phyloP scores from a whole-genome alignment of 2,329 filamentous ascomycete species.

The Metarhizium sp. region DNA sequence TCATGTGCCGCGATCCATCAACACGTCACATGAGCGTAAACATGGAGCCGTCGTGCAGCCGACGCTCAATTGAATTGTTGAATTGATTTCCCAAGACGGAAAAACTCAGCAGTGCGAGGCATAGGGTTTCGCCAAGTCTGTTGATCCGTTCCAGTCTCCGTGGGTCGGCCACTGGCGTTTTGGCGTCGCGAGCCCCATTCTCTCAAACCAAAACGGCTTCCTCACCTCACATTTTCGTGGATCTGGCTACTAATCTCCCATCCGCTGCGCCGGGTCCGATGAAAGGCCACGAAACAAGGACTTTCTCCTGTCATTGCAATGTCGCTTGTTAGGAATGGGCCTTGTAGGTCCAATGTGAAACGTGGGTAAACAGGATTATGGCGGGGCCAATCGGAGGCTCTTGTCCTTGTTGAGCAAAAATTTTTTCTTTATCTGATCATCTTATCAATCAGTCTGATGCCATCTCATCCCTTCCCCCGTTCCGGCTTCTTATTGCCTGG shows the following conservation, averaged over 20 bases:
- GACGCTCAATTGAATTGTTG: neutral
- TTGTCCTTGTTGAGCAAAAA: neutral
- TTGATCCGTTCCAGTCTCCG: no score
- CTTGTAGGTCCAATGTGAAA: neutral
- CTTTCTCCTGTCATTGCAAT: neutral
- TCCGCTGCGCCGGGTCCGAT: neutral
- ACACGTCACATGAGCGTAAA: neutral
- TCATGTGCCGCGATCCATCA: no score
- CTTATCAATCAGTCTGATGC: conserved; percentile 7
- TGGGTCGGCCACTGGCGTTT: neutral
- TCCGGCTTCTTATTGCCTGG: neutral
- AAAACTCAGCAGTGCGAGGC: no score
- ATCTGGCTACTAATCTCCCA: neutral
- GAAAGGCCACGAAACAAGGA: neutral
- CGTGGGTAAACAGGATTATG: neutral
- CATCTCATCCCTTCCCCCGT: neutral
- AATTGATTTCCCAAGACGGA: neutral
- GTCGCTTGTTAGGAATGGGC: neutral
- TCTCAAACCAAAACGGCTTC: no score
- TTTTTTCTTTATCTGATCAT: conserved; percentile 6
- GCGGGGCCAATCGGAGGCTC: neutral
- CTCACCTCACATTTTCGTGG: neutral
- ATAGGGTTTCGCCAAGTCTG: no score
- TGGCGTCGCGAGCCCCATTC: no score
- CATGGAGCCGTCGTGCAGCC: neutral